phyloP scores from a whole-genome alignment of 2,329 filamentous ascomycete genomes.

The Pseudocercospora macadamiae region DNA sequence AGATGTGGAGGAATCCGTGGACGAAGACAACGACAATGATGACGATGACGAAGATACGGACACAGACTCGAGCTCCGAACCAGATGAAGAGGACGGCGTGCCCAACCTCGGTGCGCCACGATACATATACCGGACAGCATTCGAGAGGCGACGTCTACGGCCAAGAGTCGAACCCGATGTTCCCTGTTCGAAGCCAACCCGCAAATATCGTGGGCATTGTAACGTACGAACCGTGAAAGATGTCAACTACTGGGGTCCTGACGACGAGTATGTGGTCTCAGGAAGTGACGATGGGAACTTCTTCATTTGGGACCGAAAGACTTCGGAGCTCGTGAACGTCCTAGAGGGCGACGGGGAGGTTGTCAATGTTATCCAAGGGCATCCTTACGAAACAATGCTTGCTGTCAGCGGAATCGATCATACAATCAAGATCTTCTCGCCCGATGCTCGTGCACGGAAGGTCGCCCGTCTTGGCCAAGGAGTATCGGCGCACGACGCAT shows the following conservation, averaged over 20 bases:
- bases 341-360: conserved; percentile 68
- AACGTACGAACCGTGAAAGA: conserved; percentile 71
- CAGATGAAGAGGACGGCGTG: conserved; percentile 42
- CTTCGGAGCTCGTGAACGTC: conserved; percentile 64
- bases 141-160: conserved; percentile 51
- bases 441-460: conserved; percentile 60
- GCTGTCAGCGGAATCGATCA: conserved; percentile 66
- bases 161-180: conserved; percentile 58
- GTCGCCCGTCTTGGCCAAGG: conserved; percentile 61
- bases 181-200: conserved; percentile 60
- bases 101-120: conserved; percentile 36
- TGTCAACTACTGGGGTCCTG: conserved; percentile 67
- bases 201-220: conserved; percentile 65
- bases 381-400: conserved; percentile 68
- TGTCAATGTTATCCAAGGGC: conserved; percentile 70
- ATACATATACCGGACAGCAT: conserved; percentile 53
- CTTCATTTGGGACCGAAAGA: conserved; percentile 71
- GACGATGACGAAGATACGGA: conserved; percentile 26
- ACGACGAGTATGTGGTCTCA: conserved; percentile 70
- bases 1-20: conserved; percentile 32
- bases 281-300: conserved; percentile 68
- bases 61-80: conserved; percentile 37
- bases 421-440: conserved; percentile 70
- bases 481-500: conserved; percentile 54
- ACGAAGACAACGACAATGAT: conserved; percentile 33